A percentile compares a stretch with the other conserved stretches of the same genome.
Conservation (phyloP, 2,329 filamentous ascomycete genomes). For the Neonectria punicea region DNA sequence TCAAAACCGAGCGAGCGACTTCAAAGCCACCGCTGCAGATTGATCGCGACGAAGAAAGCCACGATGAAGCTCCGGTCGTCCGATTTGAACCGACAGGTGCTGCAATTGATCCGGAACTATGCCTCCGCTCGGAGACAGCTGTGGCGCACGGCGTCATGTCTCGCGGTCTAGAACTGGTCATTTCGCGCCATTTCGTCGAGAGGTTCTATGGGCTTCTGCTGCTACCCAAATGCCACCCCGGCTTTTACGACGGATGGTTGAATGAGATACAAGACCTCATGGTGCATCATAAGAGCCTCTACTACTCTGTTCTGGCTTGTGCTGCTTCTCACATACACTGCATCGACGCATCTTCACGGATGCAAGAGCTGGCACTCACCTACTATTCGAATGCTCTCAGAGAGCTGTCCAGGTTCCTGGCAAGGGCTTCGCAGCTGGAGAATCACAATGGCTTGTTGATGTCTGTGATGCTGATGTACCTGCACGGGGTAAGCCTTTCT, state of each 20-base stretch:
- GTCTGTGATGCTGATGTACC: constrained; percentile 41
- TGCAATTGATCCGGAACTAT: not conserved
- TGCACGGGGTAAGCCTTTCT: constrained; percentile 36
- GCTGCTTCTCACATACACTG: constrained; percentile 41
- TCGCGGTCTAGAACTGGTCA: constrained; percentile 24
- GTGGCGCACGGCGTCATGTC: constrained; percentile 19
- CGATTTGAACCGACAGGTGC: not conserved
- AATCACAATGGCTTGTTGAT: constrained; percentile 38
- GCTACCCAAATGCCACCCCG: constrained; percentile 43
- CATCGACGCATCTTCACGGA: constrained; percentile 24
- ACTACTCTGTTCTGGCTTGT: constrained; percentile 44
- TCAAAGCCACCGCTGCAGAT: not conserved
- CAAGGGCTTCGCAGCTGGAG: constrained; percentile 21
- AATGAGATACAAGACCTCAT: constrained; percentile 44
- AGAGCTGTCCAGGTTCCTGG: constrained; percentile 32
- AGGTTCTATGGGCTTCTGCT: constrained; percentile 38
- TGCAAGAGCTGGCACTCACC: constrained; percentile 35
- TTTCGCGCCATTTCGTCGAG: constrained; percentile 36
- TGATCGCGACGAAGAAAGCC: not conserved
- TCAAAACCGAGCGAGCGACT: not conserved
- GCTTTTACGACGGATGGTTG: constrained; percentile 45
- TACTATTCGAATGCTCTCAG: constrained; percentile 38
- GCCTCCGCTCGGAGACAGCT: constrained; percentile 14
- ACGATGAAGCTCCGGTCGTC: not conserved
- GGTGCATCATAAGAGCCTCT: constrained; percentile 39